Conservation (phyloP, 129 eudicot genomes). For the Chrysanthemum lavandulifolium region DNA sequence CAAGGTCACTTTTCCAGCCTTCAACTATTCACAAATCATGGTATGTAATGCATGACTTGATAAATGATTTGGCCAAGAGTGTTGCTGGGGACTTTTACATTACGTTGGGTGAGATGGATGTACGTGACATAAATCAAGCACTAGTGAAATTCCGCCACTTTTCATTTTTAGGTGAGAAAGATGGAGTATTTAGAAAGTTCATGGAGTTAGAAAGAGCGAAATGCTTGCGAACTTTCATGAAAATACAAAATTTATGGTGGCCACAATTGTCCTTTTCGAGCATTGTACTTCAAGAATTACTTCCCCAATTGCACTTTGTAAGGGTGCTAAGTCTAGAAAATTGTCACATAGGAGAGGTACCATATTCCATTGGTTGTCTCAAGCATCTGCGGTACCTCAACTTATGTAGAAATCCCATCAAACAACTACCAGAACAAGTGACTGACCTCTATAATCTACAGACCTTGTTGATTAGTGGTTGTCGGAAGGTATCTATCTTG, state of each 20-base stretch:
- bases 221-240: not conserved
- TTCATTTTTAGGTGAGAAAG: not conserved
- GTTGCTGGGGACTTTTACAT: not conserved
- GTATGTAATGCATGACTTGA: not conserved
- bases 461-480: not conserved
- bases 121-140: not conserved
- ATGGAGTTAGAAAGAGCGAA: not conserved
- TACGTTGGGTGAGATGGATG: not conserved
- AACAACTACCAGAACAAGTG: not conserved
- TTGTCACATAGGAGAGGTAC: not conserved
- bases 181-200: not conserved
- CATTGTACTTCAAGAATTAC: not conserved
- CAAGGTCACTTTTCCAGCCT: not conserved
- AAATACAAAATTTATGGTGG: too few species aligned
- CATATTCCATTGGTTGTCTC: not conserved
- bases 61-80: conserved; percentile 1
- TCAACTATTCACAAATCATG: not conserved
- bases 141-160: not conserved
- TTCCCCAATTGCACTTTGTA: not conserved
- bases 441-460: not conserved
- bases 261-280: too few species aligned
- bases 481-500: not conserved
- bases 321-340: not conserved
- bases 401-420: not conserved
- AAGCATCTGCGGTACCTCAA: not conserved